These are phyloP conservation scores for Hanseniaspora sp. DNA, from an alignment of 1,139 yeast species.

Conservation along the genomic window DNA sequence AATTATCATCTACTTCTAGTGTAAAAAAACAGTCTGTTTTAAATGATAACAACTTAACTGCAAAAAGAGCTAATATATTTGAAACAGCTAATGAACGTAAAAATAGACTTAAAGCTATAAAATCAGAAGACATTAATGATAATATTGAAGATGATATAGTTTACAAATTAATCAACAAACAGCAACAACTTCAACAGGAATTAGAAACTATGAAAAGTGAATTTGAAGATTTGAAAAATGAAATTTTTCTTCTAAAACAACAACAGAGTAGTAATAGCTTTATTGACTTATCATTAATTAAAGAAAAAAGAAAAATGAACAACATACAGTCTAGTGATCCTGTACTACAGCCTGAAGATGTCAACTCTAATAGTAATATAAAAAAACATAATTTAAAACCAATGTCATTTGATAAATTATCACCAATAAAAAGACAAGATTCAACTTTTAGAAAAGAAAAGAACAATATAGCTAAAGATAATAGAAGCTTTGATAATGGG, in stretches of 20 bases:
- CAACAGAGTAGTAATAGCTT: neutral
- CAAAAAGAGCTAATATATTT: neutral
- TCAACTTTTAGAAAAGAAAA: neutral
- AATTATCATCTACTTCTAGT: neutral
- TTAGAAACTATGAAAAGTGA: neutral
- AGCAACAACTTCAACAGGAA: neutral
- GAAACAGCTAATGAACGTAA: neutral
- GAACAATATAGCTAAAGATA: neutral
- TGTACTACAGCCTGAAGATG: neutral
- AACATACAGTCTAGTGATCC: conserved; percentile 13
- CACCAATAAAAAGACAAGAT: conserved; percentile 14
- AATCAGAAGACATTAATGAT: neutral
- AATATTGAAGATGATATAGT: neutral
- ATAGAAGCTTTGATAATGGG: neutral
- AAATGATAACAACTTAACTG: neutral
- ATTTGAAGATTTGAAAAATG: conserved; percentile 5
- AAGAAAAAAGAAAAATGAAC: conserved; percentile 14
- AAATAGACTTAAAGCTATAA: neutral
- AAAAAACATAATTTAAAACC: neutral
- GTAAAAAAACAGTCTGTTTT: neutral
- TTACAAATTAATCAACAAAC: neutral
- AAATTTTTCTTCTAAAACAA: conserved; percentile 3
- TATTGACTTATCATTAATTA: conserved; percentile 9
- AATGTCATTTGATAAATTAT: conserved; percentile 6
- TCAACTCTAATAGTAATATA: neutral